Evolutionary conservation across 1,284 basidiomycete genomes (phyloP).

Genomic region (Neonothopanus nambi): DNA sequence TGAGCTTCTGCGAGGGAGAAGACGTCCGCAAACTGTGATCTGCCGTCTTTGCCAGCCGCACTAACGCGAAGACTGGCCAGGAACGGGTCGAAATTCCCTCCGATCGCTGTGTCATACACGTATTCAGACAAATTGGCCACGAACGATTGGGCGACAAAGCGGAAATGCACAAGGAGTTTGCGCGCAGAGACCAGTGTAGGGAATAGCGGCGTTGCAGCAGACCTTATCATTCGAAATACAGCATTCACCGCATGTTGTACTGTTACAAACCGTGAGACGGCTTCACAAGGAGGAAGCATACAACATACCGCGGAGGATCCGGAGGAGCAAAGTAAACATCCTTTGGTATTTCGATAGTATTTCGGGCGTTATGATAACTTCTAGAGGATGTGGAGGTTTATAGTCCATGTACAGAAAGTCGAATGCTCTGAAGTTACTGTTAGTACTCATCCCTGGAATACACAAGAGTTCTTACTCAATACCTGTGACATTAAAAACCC

Average conservation of each 20-base stretch:
- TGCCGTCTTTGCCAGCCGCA: not conserved
- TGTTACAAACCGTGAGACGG: slow-evolving; percentile 27
- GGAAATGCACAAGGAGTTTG: slow-evolving; percentile 61
- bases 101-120: slow-evolving; percentile 76
- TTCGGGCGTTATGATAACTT: slow-evolving; percentile 65
- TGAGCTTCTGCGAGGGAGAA: slow-evolving; percentile 75
- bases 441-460: slow-evolving; percentile 4
- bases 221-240: slow-evolving; percentile 62
- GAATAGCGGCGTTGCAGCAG: slow-evolving; percentile 50
- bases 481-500: slow-evolving; percentile 34
- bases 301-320: slow-evolving; percentile 69
- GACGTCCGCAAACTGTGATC: slow-evolving; percentile 33
- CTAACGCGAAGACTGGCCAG: slow-evolving; percentile 33
- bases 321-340: slow-evolving; percentile 76
- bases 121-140: slow-evolving; percentile 65
- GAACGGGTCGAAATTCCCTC: slow-evolving; percentile 73
- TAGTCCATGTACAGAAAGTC: slow-evolving; percentile 90
- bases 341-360: slow-evolving; percentile 83
- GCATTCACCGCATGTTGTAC: slow-evolving; percentile 73
- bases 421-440: slow-evolving; percentile 54
- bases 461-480: slow-evolving; percentile 51
- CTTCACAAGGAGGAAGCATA: not conserved
- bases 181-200: slow-evolving; percentile 54
- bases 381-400: slow-evolving; percentile 72
- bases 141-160: slow-evolving; percentile 74